A percentile compares a stretch with the other conserved stretches of the same genome.
phyloP scores from a whole-genome alignment of 1,284 basidiomycete genomes.

The Melanopsichium pennsylvanicum region DNA sequence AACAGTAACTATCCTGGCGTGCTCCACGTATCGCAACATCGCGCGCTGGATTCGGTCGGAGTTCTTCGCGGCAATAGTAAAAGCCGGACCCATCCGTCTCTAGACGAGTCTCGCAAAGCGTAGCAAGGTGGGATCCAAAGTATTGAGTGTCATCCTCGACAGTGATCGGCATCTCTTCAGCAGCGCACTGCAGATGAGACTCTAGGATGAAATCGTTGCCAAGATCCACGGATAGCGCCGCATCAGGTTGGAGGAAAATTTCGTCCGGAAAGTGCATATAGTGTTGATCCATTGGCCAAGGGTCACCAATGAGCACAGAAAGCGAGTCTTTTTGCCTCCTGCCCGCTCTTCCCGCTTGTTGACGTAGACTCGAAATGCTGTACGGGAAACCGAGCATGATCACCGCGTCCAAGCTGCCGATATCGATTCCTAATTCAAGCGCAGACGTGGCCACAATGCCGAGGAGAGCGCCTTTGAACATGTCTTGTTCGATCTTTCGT shows the following conservation, averaged over 20 bases:
- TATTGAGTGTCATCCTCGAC: conserved; percentile 73
- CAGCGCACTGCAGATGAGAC: conserved; percentile 87
- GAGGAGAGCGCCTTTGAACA: conserved; percentile 81
- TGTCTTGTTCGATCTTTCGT: conserved; percentile 82
- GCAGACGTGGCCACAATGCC: conserved; percentile 90
- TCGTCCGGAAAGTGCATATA: conserved; percentile 75
- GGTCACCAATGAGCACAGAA: conserved; percentile 79
- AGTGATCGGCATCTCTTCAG: conserved; percentile 82
- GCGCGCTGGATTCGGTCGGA: conserved; percentile 76
- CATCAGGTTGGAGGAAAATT: conserved; percentile 68
- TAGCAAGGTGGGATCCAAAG: conserved; percentile 72
- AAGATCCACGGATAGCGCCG: conserved; percentile 77
- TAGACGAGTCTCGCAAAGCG: conserved; percentile 72
- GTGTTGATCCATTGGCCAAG: conserved; percentile 78
- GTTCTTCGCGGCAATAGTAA: conserved; percentile 82
- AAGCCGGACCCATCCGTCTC: conserved; percentile 72
- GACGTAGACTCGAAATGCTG: conserved; percentile 72
- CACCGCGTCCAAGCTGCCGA: conserved; percentile 85
- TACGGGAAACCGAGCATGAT: conserved; percentile 87
- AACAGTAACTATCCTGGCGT: conserved; percentile 79
- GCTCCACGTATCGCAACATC: conserved; percentile 79
- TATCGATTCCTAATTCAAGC: conserved; percentile 88
- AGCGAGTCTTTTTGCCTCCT: conserved; percentile 82
- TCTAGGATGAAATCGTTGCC: conserved; percentile 80
- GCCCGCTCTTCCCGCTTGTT: conserved; percentile 88